Evolutionary conservation across 2,329 filamentous ascomycete genomes (phyloP), one percentile per base, ranked within the genome.

Genomic region (Colletotrichum falcatum): DNA sequence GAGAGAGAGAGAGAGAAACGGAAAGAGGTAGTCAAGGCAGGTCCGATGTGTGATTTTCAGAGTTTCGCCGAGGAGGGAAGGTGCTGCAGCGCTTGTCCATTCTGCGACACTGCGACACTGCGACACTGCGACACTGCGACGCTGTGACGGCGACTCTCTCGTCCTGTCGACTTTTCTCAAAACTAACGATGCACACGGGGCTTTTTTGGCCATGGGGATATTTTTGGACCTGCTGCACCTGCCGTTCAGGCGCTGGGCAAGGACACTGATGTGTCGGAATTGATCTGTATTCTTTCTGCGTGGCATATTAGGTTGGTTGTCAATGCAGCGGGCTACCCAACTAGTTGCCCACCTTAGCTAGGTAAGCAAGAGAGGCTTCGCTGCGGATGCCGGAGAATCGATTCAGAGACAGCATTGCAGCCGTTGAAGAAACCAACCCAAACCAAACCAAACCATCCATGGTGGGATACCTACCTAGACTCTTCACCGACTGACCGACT

Each of bases 41-140:
- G 48, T 16, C 6, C 33, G 20, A 55, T 37, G 33, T 56, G n/a
- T 56, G 53, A 56, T 56, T 63, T 63, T 56, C 37, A 67, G 42
- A 42, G 44, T 60, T 60, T 64, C 49, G 49, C 56, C 51, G 46
- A 46, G 28, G 64, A 44, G 54, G 54, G 35, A 39, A 59, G 23
- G n/a, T 59, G 53, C 53, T 53, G 37, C 53, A 39, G 33, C 64
- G 68, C 68, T 71, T 71, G 59, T 62, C 58, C 58, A 37, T 70
- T 63, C 64, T 59, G 68, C 67, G 42, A 70, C 67, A 53, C 58
- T 70, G 64, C 64, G 46, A 71, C 68, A 58, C 68, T 71, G 64
- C 51, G 64, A 70, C 67, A n/a, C 64, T 59, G 68, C 67, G 42
- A 70, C 67, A 53, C 58, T 70, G 64, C 64, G 46, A 71, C 68